phyloP scores from a whole-genome alignment of 2,329 filamentous ascomycete genomes.

The Penicillium sp. region DNA sequence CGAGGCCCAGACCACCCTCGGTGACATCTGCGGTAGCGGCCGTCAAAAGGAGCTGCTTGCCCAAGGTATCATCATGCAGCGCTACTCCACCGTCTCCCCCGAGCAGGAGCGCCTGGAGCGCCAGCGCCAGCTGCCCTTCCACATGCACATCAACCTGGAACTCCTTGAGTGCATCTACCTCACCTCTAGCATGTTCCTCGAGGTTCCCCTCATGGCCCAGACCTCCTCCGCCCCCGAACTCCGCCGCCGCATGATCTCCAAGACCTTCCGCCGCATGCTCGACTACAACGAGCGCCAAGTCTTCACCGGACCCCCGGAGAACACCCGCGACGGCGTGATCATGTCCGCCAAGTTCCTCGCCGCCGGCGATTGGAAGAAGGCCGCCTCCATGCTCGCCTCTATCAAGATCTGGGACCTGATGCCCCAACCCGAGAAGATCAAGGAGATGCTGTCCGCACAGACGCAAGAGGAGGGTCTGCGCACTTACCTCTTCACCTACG shows the following conservation, averaged over 20 bases:
- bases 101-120: slow-evolving; percentile 98
- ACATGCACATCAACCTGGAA: slow-evolving; percentile 99
- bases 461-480: slow-evolving; percentile 98
- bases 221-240: slow-evolving; percentile 95
- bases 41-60: slow-evolving; percentile 97
- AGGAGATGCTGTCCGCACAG: slow-evolving; percentile 95
- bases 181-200: slow-evolving; percentile 98
- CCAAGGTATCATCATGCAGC: slow-evolving; percentile 97
- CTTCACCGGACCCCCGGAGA: slow-evolving; percentile 97
- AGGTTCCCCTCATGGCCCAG: slow-evolving; percentile 95
- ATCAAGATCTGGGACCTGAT: slow-evolving; percentile 99
- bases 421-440: slow-evolving; percentile 89
- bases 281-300: slow-evolving; percentile 99
- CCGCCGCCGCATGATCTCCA: slow-evolving; percentile 97
- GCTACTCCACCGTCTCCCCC: slow-evolving; percentile 92
- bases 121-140: slow-evolving; percentile 96
- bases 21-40: slow-evolving; percentile 97
- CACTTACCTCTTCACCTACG: slow-evolving; percentile 99
- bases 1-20: slow-evolving; percentile 94
- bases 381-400: slow-evolving; percentile 87
- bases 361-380: slow-evolving; percentile 98
- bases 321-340: slow-evolving; percentile 99
- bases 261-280: slow-evolving; percentile 98
- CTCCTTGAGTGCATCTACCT: slow-evolving; percentile 97
- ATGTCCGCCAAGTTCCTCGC: slow-evolving; percentile 97